Evolutionary conservation across 2,329 filamentous ascomycete species (phyloP), one percentile per base, ranked within the genome.

Genomic region (Colletotrichum zoysiae): DNA sequence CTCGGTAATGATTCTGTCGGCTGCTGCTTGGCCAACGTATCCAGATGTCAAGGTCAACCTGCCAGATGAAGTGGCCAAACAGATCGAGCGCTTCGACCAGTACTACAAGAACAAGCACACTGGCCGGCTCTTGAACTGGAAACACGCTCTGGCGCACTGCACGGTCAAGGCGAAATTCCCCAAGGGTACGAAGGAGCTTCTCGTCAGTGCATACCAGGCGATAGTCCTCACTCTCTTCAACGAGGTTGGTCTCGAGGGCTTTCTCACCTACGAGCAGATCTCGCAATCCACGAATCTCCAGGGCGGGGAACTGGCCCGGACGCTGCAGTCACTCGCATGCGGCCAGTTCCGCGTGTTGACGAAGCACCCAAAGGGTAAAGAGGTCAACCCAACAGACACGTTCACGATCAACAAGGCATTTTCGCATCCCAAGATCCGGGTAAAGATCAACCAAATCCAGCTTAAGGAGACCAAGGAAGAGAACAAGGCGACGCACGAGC

Each of bases 391-490:
- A 0, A 93, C 89, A 0, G 97, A 99, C 82, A 93, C 91, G 0
- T 99, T 99, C 78, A 90, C 89, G 0, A 91, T 97, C 78, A 98
- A 98, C 83, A 82, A 87, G 56, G 80, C 80, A 20, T 99, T 99
- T 82, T 84, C 84, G 2, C 92, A 98, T 78, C 88, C 91, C 26
- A 97, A 96, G 81, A 93, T 93, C 82, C 91, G 95, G 68, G 91
- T 99, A 83, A 99, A 99, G 85, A 98, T 99, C 85, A 99, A 98
- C 83, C 95, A 98, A 82, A 96, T 99, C 76, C 96, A 99, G 82
- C 88, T 98, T 62, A 97, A 96, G 83, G 96, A 99, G 83, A 98
- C 96, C 0, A 93, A 93, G 77, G 93, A 95, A 78, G 96, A 99
- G 83, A 98, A 98, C 83, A 93, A 95, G 82, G 94, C 93, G 77